These are phyloP conservation scores for Penicillium sp. DNA, from an alignment of 2,329 filamentous ascomycete genomes.

Conservation along the genomic window DNA sequence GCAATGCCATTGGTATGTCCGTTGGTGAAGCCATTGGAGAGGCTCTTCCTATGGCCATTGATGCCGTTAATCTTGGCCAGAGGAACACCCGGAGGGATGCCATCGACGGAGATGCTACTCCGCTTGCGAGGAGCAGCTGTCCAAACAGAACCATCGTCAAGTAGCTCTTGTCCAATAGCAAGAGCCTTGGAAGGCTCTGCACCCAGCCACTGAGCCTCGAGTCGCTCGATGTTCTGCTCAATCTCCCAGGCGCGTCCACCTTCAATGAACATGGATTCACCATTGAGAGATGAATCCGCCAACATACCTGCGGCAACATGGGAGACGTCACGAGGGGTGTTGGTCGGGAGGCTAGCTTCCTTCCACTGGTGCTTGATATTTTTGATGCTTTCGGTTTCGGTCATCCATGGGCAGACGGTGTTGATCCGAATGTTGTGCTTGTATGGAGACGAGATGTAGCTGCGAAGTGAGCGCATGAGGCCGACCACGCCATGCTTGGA, in stretches of 20 bases:
- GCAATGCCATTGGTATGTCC: conserved; percentile 5
- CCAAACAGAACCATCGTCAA: conserved; percentile 27
- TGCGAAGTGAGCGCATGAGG: conserved; percentile 48
- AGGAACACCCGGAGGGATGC: conserved; percentile 19
- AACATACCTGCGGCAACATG: conserved; percentile 40
- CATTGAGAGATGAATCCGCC: conserved; percentile 37
- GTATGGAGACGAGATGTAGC: conserved; percentile 32
- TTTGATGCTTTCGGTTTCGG: conserved; percentile 38
- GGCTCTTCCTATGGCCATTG: conserved; percentile 4
- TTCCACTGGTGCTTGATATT: conserved; percentile 39
- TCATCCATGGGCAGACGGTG: conserved; percentile 49
- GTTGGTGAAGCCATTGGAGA: conserved; percentile 3
- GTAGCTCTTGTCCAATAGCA: conserved; percentile 36
- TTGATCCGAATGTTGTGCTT: conserved; percentile 46
- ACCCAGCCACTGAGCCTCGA: conserved; percentile 47
- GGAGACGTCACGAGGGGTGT: conserved; percentile 43
- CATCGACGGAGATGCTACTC: conserved; percentile 19
- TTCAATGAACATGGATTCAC: conserved; percentile 45
- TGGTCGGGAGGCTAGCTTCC: conserved; percentile 40
- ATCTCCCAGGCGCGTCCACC: conserved; percentile 48
- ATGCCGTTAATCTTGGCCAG: conserved; percentile 16
- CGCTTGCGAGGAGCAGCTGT: conserved; percentile 19
- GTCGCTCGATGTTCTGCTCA: conserved; percentile 43
- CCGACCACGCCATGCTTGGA: conserved; percentile 55
- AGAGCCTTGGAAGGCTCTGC: conserved; percentile 37